Percentiles rank a stretch among this genome's conserved stretches.
These are phyloP conservation scores for Primulina tabacum DNA, from an alignment of 257 asterid species.

Conservation along the genomic window DNA sequence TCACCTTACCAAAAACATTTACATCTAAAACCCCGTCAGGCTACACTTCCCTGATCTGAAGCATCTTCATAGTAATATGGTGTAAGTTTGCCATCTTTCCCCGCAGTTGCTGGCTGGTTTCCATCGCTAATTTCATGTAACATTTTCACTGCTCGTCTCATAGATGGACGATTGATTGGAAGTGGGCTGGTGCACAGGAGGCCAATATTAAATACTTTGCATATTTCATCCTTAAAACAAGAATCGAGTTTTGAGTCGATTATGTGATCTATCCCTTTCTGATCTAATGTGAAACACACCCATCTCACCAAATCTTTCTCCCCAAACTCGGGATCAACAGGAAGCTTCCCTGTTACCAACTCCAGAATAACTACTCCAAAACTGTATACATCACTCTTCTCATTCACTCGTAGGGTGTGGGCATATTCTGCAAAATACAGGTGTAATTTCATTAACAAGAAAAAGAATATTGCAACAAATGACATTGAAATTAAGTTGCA, in stretches of 20 bases:
- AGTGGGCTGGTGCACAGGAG: slow-evolving; percentile 95
- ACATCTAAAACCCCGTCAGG: slow-evolving; percentile 24
- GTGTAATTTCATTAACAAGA: slow-evolving; percentile 9
- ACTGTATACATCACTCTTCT: slow-evolving; percentile 93
- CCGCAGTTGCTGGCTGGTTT: slow-evolving; percentile 25
- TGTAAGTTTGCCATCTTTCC: slow-evolving; percentile 75
- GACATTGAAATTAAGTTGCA: slow-evolving; percentile 2
- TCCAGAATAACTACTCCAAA: slow-evolving; percentile 87
- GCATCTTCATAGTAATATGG: slow-evolving; percentile 83
- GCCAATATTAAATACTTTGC: slow-evolving; percentile 73
- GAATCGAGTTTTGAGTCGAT: slow-evolving; percentile 80
- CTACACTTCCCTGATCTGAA: slow-evolving; percentile 67
- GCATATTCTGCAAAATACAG: slow-evolving; percentile 64
- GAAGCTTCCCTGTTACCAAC: slow-evolving; percentile 67
- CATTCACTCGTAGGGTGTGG: slow-evolving; percentile 86
- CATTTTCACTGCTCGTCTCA: slow-evolving; percentile 91
- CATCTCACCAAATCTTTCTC: slow-evolving; percentile 92
- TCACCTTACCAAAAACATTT: slow-evolving; percentile 13
- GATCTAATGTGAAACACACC: slow-evolving; percentile 84
- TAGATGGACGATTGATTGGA: slow-evolving; percentile 90
- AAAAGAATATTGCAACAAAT: background rate
- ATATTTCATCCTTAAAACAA: slow-evolving; percentile 78
- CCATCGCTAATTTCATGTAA: slow-evolving; percentile 62
- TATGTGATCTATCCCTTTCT: slow-evolving; percentile 71
- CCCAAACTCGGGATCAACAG: slow-evolving; percentile 85